phyloP scores from a whole-genome alignment of 257 asterid genomes.

The Solanum lycopersicoides region DNA sequence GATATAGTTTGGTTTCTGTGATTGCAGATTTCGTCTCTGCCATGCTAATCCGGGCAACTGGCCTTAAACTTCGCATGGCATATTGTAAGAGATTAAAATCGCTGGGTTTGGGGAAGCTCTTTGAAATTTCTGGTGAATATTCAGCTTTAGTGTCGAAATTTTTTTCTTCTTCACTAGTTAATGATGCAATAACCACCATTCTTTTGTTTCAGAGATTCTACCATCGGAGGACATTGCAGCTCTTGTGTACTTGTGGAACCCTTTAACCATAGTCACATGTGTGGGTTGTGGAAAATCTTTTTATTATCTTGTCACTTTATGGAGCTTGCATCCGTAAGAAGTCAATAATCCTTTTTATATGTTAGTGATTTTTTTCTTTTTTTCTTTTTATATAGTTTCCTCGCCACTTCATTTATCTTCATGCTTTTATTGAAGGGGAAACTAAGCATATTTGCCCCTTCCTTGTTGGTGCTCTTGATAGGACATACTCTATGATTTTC shows the following conservation, averaged over 20 bases:
- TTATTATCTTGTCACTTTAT: constrained; percentile 60
- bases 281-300: constrained; percentile 74
- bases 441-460: not conserved
- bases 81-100: constrained; percentile 41
- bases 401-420: not conserved
- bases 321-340: constrained; percentile 84
- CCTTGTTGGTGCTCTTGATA: not conserved
- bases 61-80: constrained; percentile 45
- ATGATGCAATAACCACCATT: not conserved
- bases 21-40: constrained; percentile 83
- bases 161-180: constrained; percentile 1
- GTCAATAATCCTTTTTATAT: constrained; percentile 2
- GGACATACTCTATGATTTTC: not conserved
- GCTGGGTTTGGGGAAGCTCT: constrained; percentile 46
- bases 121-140: constrained; percentile 30
- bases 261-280: constrained; percentile 78
- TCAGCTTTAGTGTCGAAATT: not conserved
- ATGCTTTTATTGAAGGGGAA: too few relatives aligned
- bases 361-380: not conserved
- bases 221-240: constrained; percentile 88
- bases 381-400: not conserved
- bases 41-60: constrained; percentile 73
- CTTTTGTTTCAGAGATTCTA: constrained; percentile 40
- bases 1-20: constrained; percentile 83
- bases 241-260: constrained; percentile 92